Evolutionary conservation across 2,329 filamentous ascomycete genomes (phyloP).

Genomic region (Pleoardoris graminearum): DNA sequence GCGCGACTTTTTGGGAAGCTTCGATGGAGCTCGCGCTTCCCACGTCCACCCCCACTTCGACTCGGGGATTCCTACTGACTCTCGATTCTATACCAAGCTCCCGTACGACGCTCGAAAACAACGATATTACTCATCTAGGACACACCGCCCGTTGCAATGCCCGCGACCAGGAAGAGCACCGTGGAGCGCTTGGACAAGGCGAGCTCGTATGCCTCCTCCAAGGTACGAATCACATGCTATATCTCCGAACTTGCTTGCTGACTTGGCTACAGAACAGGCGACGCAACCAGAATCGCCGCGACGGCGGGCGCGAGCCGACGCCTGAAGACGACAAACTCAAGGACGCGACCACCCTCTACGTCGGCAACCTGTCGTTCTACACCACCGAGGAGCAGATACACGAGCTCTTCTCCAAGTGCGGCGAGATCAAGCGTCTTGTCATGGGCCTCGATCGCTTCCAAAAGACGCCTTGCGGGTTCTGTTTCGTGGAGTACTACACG

Average conservation of each 20-base stretch:
- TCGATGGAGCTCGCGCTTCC: conserved; percentile 9
- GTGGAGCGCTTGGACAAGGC: conserved; percentile 92
- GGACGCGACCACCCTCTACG: conserved; percentile 92
- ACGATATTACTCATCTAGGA: not conserved
- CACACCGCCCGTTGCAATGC: conserved; percentile 22
- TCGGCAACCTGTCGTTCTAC: conserved; percentile 97
- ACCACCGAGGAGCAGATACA: conserved; percentile 99
- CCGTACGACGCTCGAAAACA: not conserved
- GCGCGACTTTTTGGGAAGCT: conserved; percentile 6
- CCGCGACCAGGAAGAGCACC: conserved; percentile 65
- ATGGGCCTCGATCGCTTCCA: conserved; percentile 97
- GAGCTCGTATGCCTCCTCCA: conserved; percentile 87
- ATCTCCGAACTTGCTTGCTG: conserved; percentile 6
- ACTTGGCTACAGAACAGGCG: conserved; percentile 66
- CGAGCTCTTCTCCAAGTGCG: conserved; percentile 93
- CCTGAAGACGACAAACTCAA: conserved; percentile 77
- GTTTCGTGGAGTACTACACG: conserved; percentile 99
- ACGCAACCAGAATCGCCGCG: conserved; percentile 61
- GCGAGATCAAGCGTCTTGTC: conserved; percentile 95
- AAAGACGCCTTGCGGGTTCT: conserved; percentile 98
- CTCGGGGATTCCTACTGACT: not conserved
- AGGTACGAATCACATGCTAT: conserved; percentile 55
- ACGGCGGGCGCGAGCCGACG: conserved; percentile 57
- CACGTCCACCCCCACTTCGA: not conserved
- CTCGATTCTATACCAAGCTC: not conserved